Percentiles rank a stretch among this genome's conserved stretches.
Evolutionary conservation across 2,329 filamentous ascomycete genomes (phyloP).

Genomic region (Hypoxylon sp.): DNA sequence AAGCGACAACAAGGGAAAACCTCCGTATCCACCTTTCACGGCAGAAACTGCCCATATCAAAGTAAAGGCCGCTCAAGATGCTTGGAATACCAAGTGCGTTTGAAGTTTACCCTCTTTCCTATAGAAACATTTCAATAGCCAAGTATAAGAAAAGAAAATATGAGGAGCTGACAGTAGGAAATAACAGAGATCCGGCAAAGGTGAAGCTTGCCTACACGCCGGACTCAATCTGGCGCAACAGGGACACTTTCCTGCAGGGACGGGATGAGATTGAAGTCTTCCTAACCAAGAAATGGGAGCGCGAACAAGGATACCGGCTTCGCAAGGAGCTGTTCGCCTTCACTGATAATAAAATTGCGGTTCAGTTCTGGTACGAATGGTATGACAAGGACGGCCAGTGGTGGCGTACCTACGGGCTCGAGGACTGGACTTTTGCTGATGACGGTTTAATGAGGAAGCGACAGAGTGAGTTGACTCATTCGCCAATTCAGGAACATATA

Average conservation of each 20-base stretch:
- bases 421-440: constrained; percentile 82
- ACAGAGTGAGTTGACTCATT: constrained; percentile 61
- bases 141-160: neutral
- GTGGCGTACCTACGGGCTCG: constrained; percentile 89
- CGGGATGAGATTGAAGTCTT: constrained; percentile 77
- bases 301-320: constrained; percentile 79
- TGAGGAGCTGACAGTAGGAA: constrained; percentile 2
- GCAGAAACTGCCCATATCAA: constrained; percentile 78
- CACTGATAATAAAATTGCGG: constrained; percentile 77
- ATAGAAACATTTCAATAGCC: neutral
- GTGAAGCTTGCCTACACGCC: constrained; percentile 82
- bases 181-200: constrained; percentile 70
- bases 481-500: neutral
- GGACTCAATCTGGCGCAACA: constrained; percentile 86
- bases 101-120: neutral
- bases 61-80: constrained; percentile 86
- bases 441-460: constrained; percentile 80
- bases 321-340: constrained; percentile 90
- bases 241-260: constrained; percentile 77
- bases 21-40: constrained; percentile 80
- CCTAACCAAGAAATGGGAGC: constrained; percentile 79
- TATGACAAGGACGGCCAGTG: constrained; percentile 79
- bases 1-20: constrained; percentile 49
- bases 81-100: constrained; percentile 82
- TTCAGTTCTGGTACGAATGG: constrained; percentile 94